These are phyloP conservation scores for Hypoxylon fuscum DNA, from an alignment of 495 filamentous ascomycete species.

Conservation along the genomic window DNA sequence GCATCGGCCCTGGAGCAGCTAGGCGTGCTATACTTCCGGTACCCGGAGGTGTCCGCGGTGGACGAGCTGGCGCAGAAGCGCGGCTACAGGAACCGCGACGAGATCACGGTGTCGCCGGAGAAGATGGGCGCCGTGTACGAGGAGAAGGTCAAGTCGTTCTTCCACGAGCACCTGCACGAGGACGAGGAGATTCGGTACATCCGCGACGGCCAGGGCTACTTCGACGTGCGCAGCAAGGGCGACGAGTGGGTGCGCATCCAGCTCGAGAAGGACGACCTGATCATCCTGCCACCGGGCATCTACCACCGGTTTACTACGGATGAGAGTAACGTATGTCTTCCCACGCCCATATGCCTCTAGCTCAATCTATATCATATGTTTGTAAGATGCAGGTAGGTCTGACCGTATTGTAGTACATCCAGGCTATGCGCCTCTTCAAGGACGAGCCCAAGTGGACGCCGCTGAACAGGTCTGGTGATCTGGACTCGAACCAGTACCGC, in stretches of 20 bases:
- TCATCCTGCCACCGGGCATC: slow-evolving; percentile 94
- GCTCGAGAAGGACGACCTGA: slow-evolving; percentile 75
- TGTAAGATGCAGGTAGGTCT: not conserved
- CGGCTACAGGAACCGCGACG: slow-evolving; percentile 93
- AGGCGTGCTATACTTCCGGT: slow-evolving; percentile 80
- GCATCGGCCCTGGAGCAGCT: slow-evolving; percentile 71
- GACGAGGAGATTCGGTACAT: slow-evolving; percentile 99
- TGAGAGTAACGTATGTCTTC: slow-evolving; percentile 76
- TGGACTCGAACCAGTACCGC: slow-evolving; percentile 80
- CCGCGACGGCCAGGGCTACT: slow-evolving; percentile 87
- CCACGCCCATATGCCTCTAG: too few species aligned
- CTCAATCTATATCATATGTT: too few species aligned
- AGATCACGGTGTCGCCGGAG: slow-evolving; percentile 86
- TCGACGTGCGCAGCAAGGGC: slow-evolving; percentile 80
- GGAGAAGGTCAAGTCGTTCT: slow-evolving; percentile 91
- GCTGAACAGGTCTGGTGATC: slow-evolving; percentile 79
- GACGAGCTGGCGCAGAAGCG: slow-evolving; percentile 77
- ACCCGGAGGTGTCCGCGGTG: slow-evolving; percentile 69
- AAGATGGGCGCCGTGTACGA: slow-evolving; percentile 89
- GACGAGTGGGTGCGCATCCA: slow-evolving; percentile 87
- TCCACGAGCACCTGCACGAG: slow-evolving; percentile 95
- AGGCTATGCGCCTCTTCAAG: slow-evolving; percentile 97
- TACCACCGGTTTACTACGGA: slow-evolving; percentile 98
- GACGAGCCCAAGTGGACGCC: slow-evolving; percentile 99
- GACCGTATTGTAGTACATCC: slow-evolving; percentile 74